A percentile compares a stretch with the other conserved stretches of the same genome.
Conservation (phyloP, 441 rosid genomes). For the Erysimum cheiri region DNA sequence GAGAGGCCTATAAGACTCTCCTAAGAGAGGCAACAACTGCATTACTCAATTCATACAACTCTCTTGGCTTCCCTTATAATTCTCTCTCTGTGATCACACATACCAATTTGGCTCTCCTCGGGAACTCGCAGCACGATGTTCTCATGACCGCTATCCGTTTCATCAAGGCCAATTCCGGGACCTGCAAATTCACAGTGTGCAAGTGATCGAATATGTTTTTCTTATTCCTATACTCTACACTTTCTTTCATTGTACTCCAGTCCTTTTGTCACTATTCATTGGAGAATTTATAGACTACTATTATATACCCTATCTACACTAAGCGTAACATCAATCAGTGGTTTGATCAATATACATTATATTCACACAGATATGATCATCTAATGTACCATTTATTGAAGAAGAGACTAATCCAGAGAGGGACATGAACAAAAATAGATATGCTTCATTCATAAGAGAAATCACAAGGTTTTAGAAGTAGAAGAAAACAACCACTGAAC, state of each 20-base stretch:
- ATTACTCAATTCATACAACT: conserved; percentile 81
- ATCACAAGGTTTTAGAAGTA: conserved; percentile 33
- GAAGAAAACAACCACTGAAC: conserved; percentile 36
- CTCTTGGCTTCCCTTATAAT: conserved; percentile 63
- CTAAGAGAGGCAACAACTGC: conserved; percentile 83
- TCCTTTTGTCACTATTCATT: conserved; percentile 32
- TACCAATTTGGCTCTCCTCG: conserved; percentile 68
- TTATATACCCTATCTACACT: neutral
- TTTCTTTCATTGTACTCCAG: conserved; percentile 14
- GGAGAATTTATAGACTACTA: neutral
- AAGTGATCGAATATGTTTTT: conserved; percentile 47
- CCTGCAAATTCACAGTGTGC: conserved; percentile 79
- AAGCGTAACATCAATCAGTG: neutral
- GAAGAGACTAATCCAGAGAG: conserved; percentile 1
- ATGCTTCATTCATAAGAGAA: conserved; percentile 39
- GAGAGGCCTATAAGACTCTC: conserved; percentile 79
- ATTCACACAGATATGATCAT: neutral
- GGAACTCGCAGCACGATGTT: conserved; percentile 52
- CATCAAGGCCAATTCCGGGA: conserved; percentile 75
- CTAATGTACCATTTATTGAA: neutral
- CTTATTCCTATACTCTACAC: conserved; percentile 7
- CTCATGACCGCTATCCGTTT: conserved; percentile 70
- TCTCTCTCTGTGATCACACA: conserved; percentile 54
- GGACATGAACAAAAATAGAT: conserved; percentile 26
- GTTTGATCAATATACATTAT: too few relatives aligned